Percentiles rank a stretch among this genome's conserved stretches.
Evolutionary conservation across 116 monocot species (phyloP).

Genomic region (Papilionanthe hybrid): DNA sequence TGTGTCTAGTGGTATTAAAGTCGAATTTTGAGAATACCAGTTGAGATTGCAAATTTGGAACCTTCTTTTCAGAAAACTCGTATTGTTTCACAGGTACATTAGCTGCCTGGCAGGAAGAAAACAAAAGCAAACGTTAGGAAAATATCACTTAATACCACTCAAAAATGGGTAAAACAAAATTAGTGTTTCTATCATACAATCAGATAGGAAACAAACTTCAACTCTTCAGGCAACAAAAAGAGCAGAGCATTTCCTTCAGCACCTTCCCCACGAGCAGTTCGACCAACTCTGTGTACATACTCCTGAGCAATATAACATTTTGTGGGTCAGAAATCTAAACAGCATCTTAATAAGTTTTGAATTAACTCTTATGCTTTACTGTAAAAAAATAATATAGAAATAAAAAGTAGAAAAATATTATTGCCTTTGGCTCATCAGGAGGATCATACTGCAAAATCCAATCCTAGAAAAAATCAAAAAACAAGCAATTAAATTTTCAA

Average conservation of each 20-base stretch:
- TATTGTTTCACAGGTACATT: constrained; percentile 86
- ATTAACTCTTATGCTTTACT: not conserved
- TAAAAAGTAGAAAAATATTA: not conserved
- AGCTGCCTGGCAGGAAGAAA: constrained; percentile 45
- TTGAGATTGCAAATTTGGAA: constrained; percentile 81
- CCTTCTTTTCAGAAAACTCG: constrained; percentile 63
- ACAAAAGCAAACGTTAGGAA: not conserved
- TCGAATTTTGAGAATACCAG: constrained; percentile 40
- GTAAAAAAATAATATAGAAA: not conserved
- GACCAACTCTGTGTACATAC: constrained; percentile 87
- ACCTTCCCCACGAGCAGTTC: constrained; percentile 90
- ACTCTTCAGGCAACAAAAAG: constrained; percentile 81
- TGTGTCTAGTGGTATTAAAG: not conserved
- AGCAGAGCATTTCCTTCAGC: constrained; percentile 69
- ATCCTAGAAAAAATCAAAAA: constrained; percentile 35
- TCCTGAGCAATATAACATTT: constrained; percentile 34
- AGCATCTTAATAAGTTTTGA: not conserved
- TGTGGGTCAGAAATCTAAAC: not conserved
- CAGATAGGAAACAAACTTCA: constrained; percentile 75
- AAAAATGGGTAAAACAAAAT: not conserved
- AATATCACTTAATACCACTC: not conserved
- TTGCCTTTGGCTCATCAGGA: constrained; percentile 96
- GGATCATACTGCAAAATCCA: constrained; percentile 98
- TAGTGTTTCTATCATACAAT: constrained; percentile 38
- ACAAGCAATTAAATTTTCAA: not conserved